Percentiles rank a stretch among this genome's conserved stretches.
These are phyloP conservation scores for Volvariella surrecta DNA, from an alignment of 1,284 basidiomycete species.

Conservation along the genomic window DNA sequence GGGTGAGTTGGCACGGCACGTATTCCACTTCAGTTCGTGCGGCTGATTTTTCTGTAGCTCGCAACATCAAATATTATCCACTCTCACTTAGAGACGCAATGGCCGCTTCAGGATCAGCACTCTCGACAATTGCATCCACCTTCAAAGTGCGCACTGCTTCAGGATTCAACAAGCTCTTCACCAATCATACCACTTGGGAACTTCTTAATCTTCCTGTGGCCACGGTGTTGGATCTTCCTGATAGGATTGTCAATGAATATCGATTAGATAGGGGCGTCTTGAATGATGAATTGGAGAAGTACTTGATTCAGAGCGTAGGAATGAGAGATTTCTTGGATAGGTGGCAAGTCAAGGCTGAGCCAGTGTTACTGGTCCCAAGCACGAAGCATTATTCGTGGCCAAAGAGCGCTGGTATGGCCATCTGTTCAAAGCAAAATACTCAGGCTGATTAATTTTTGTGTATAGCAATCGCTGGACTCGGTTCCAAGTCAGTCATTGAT, in stretches of 20 bases:
- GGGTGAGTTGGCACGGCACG: too few species aligned
- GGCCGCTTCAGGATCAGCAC: slow-evolving; percentile 4
- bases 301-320: slow-evolving; percentile 27
- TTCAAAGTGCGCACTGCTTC: slow-evolving; percentile 10
- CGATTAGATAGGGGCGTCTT: slow-evolving; percentile 14
- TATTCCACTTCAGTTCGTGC: background rate
- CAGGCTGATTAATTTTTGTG: background rate
- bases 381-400: slow-evolving; percentile 42
- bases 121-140: slow-evolving; percentile 12
- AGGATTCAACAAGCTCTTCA: slow-evolving; percentile 10
- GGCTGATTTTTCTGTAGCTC: slow-evolving; percentile 12
- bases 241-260: slow-evolving; percentile 14
- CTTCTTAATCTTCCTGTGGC: slow-evolving; percentile 16
- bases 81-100: slow-evolving; percentile 15
- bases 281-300: slow-evolving; percentile 13
- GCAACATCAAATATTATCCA: slow-evolving; percentile 21
- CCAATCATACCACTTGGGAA: slow-evolving; percentile 14
- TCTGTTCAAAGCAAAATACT: background rate
- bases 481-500: slow-evolving; percentile 27
- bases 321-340: slow-evolving; percentile 23
- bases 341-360: slow-evolving; percentile 16
- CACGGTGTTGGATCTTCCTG: slow-evolving; percentile 16
- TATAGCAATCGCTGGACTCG: slow-evolving; percentile 33
- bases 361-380: slow-evolving; percentile 20
- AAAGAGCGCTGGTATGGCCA: slow-evolving; percentile 30